Conservation (phyloP, 2,329 filamentous ascomycete genomes). For the Paecilomyces niveus region DNA sequence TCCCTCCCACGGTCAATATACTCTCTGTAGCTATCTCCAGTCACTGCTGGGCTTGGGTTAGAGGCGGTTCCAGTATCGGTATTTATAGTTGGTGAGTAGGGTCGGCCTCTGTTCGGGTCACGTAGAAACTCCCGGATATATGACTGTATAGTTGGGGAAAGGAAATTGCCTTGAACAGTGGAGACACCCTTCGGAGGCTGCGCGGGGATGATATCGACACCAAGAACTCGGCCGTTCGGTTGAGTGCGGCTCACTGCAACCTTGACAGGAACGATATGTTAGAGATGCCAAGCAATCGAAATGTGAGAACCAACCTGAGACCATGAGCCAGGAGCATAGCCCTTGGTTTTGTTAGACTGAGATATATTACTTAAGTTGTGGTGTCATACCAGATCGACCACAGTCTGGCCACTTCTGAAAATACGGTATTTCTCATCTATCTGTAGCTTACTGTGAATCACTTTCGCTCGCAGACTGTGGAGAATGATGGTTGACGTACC, state of each 20-base stretch:
- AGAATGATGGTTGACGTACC: slow-evolving; percentile 38
- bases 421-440: slow-evolving; percentile 76
- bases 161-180: slow-evolving; percentile 89
- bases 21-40: slow-evolving; percentile 7
- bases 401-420: slow-evolving; percentile 72
- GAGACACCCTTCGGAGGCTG: slow-evolving; percentile 88
- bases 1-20: slow-evolving; percentile 20
- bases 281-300: not conserved
- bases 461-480: not conserved
- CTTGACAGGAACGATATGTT: slow-evolving; percentile 36
- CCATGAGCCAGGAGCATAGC: slow-evolving; percentile 53
- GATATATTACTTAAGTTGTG: not conserved
- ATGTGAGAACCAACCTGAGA: slow-evolving; percentile 39
- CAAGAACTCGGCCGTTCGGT: slow-evolving; percentile 72
- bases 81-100: slow-evolving; percentile 16
- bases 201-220: slow-evolving; percentile 89
- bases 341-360: slow-evolving; percentile 19
- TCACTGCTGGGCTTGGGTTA: not conserved
- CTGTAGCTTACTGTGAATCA: slow-evolving; percentile 35
- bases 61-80: not conserved
- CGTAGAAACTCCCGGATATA: slow-evolving; percentile 71
- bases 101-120: slow-evolving; percentile 54
- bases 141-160: slow-evolving; percentile 64
- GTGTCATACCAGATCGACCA: slow-evolving; percentile 70
- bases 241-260: slow-evolving; percentile 73